Conservation (phyloP, 768 basidiomycete species). For the Boletus barrowsii region DNA sequence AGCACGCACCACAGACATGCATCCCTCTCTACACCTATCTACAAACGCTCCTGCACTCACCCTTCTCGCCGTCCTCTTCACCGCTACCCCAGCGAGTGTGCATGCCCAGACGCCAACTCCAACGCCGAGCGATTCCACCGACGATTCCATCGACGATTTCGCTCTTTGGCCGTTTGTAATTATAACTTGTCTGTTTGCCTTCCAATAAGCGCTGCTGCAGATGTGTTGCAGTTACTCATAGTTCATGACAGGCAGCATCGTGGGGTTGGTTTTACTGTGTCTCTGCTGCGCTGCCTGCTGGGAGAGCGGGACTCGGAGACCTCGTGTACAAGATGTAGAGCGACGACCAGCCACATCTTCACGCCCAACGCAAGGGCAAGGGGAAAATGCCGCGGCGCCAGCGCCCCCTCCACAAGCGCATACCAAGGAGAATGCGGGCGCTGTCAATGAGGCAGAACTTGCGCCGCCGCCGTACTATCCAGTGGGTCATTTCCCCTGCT, state of each 20-base stretch:
- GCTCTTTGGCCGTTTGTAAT: background rate
- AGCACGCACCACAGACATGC: background rate
- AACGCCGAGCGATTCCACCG: background rate
- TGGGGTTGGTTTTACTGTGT: background rate
- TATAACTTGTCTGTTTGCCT: background rate
- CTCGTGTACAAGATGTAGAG: background rate
- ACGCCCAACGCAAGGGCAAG: background rate
- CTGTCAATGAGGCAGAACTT: background rate
- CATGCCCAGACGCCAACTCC: background rate
- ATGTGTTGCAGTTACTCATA: background rate
- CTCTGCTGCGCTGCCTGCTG: background rate
- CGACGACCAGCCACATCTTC: background rate
- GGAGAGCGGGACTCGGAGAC: background rate
- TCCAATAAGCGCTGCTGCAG: background rate
- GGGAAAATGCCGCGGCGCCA: background rate
- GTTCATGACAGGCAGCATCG: background rate
- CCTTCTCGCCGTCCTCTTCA: background rate
- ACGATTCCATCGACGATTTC: background rate
- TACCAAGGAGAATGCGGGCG: background rate
- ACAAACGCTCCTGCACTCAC: background rate
- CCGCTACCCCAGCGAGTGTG: background rate
- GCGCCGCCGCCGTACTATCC: conserved; percentile 9
- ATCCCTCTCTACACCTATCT: background rate
- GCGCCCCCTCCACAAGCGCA: background rate
- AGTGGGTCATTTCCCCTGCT: background rate